Percentiles rank a stretch among this genome's conserved stretches.
Evolutionary conservation across 345 rosid species (phyloP).

Genomic region (Linum lewisii): DNA sequence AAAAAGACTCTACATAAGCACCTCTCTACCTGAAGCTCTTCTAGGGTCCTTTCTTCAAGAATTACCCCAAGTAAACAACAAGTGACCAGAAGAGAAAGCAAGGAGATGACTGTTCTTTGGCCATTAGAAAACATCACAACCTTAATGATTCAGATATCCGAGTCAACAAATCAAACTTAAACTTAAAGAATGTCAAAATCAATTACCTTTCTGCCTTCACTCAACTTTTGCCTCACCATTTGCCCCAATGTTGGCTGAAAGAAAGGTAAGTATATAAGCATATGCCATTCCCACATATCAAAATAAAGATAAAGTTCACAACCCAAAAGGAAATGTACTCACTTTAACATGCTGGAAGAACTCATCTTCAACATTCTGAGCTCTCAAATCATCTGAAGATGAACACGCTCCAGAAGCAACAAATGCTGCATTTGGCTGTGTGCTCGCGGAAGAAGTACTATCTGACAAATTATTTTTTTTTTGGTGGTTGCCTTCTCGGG

Average conservation of each 20-base stretch:
- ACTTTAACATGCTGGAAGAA: constrained; percentile 79
- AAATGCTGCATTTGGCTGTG: constrained; percentile 22
- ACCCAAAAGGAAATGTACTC: no score
- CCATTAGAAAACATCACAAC: neutral
- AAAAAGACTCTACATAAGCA: constrained; percentile 10
- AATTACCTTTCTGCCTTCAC: constrained; percentile 85
- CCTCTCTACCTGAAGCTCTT: constrained; percentile 62
- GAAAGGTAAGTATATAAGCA: neutral
- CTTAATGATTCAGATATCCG: neutral
- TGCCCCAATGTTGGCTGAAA: constrained; percentile 77
- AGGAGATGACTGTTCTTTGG: no score
- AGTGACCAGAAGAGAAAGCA: constrained; percentile 44
- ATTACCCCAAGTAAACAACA: constrained; percentile 86
- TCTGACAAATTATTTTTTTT: constrained; percentile 45
- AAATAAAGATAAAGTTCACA: neutral
- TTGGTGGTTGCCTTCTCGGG: constrained; percentile 57
- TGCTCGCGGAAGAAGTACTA: constrained; percentile 33
- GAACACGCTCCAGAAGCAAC: constrained; percentile 36
- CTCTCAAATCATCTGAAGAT: constrained; percentile 49
- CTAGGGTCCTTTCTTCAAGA: constrained; percentile 83
- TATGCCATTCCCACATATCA: neutral
- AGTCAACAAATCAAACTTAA: neutral
- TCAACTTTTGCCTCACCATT: constrained; percentile 73
- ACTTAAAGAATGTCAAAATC: neutral
- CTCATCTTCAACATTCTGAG: constrained; percentile 62